phyloP scores from a whole-genome alignment of 805 yeast species.

The Kodamaea jinghongensis region DNA sequence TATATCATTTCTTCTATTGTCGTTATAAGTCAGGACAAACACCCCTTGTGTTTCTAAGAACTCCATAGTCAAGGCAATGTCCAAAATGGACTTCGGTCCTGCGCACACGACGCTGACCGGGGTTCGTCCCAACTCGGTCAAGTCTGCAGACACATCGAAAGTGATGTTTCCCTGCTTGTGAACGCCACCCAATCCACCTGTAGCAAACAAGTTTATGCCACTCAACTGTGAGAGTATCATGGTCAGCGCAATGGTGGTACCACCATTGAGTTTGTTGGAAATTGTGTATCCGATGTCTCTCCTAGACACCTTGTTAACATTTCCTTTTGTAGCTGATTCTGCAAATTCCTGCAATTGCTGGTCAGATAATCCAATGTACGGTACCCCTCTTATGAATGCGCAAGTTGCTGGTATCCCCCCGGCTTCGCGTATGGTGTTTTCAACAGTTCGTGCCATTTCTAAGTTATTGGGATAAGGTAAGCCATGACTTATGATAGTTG shows the following conservation, averaged over 20 bases:
- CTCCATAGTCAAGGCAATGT: slow-evolving; percentile 77
- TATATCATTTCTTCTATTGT: slow-evolving; percentile 36
- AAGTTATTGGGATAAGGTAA: slow-evolving; percentile 77
- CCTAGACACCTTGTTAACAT: slow-evolving; percentile 65
- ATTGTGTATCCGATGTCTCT: slow-evolving; percentile 75
- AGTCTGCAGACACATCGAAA: slow-evolving; percentile 83
- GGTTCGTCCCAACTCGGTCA: slow-evolving; percentile 79
- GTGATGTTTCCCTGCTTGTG: slow-evolving; percentile 73
- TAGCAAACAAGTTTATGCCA: slow-evolving; percentile 82
- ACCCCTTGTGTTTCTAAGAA: slow-evolving; percentile 90
- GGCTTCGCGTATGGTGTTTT: slow-evolving; percentile 50
- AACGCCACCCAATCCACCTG: slow-evolving; percentile 94
- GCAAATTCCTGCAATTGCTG: slow-evolving; percentile 53
- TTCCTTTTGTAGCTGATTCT: slow-evolving; percentile 18
- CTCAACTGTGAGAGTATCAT: slow-evolving; percentile 76
- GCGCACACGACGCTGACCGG: slow-evolving; percentile 90
- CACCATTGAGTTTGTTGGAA: slow-evolving; percentile 66
- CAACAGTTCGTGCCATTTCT: slow-evolving; percentile 70
- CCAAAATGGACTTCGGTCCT: slow-evolving; percentile 86
- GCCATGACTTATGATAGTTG: slow-evolving; percentile 89
- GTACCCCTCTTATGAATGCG: slow-evolving; percentile 70
- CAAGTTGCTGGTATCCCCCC: slow-evolving; percentile 86
- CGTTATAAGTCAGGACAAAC: slow-evolving; percentile 68
- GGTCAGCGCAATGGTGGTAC: slow-evolving; percentile 87
- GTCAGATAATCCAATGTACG: slow-evolving; percentile 61